Evolutionary conservation across 352 stramenopile species (phyloP), one percentile per base, ranked within the genome.

Genomic region (Globisporangium barbulae): DNA sequence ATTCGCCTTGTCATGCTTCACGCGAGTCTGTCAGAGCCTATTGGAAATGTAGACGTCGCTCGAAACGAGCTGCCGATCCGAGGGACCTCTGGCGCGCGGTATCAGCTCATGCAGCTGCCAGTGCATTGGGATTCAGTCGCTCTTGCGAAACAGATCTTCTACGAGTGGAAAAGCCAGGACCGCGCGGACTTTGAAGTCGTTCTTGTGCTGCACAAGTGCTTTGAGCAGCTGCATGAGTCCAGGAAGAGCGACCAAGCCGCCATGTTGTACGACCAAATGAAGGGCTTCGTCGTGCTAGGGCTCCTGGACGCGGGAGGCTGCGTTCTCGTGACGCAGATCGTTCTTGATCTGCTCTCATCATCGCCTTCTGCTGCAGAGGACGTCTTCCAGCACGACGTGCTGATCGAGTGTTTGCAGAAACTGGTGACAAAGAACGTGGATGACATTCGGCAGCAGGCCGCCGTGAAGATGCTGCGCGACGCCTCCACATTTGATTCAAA

Each of bases 121-220:
- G 9, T 33, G 17, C 71, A 81, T 15, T 94, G 85, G 83, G 85
- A 93, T 47, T 79, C 77, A 13, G 49, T 81, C 0, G 80, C 80
- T 4, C 70, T 93, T 54, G 79, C 78, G 49, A 94, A 94, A 53
- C 83, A 92, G 63, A 67, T 92, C 52, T 91, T 79, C 53, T 90
- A 91, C 60, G 80, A 92, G 64, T 66, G 73, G 52, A 83, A 84
- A 50, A 67, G 21, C 7, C 68, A 69, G 17, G 69, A 61, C 13
- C 56, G 63, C 31, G 76, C 66, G 21, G 68, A 86, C 35, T 37
- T 71, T 1, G 73, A 87, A 33, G 67, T 68, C 30, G 56, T 91
- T 19, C 28, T 78, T 1, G 77, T 91, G 19, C 65, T 93, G 33
- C 69, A 74, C 9, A 72, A 71, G 49, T 93, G 82, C 64, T 81